phyloP scores from a whole-genome alignment of 768 basidiomycete genomes.

The Macrolepiota fuliginosa region DNA sequence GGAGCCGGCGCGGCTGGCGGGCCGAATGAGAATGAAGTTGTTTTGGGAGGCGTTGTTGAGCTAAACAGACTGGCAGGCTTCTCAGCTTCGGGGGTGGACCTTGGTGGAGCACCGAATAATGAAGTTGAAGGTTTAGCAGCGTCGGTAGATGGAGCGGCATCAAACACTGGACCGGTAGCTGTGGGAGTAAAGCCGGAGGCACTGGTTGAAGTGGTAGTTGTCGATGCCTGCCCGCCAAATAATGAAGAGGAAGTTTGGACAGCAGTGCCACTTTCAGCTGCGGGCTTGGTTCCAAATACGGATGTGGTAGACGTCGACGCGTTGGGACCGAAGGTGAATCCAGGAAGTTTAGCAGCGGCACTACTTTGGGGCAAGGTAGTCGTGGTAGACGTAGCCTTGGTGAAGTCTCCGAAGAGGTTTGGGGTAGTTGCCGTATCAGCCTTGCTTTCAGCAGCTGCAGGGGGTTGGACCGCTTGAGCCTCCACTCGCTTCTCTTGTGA shows the following conservation, averaged over 20 bases:
- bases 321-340: slow-evolving; percentile 20
- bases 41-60: slow-evolving; percentile 22
- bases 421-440: not conserved
- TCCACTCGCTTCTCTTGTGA: not conserved
- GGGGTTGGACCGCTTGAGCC: not conserved
- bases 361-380: not conserved
- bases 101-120: slow-evolving; percentile 19
- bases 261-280: not conserved
- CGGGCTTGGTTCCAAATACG: slow-evolving; percentile 2
- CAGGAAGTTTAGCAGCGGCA: not conserved
- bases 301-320: slow-evolving; percentile 3
- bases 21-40: slow-evolving; percentile 32
- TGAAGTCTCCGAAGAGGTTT: slow-evolving; percentile 1
- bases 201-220: not conserved
- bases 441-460: not conserved
- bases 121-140: slow-evolving; percentile 16
- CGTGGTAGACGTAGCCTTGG: not conserved
- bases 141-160: not conserved
- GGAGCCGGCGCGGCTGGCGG: slow-evolving; percentile 17
- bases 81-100: slow-evolving; percentile 12
- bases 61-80: slow-evolving; percentile 19
- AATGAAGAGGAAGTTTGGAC: slow-evolving; percentile 16
- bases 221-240: slow-evolving; percentile 12
- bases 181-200: not conserved
- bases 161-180: not conserved